phyloP scores from a whole-genome alignment of 176 grass and related monocot species.

The Aegilops speltoides region DNA sequence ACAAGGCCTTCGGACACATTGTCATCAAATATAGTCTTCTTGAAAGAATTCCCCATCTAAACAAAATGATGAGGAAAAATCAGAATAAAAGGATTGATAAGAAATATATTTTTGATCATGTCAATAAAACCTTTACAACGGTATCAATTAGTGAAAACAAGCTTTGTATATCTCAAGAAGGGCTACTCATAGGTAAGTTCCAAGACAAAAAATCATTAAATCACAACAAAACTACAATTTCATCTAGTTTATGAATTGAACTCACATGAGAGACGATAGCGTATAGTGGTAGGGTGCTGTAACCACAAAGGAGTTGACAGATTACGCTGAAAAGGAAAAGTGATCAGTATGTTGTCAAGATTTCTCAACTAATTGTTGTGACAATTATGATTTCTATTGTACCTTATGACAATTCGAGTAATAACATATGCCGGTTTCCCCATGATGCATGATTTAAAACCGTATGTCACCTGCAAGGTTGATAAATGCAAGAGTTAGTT shows the following conservation, averaged over 20 bases:
- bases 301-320: conserved; percentile 62
- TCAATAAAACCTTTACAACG: not conserved
- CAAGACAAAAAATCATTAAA: not conserved
- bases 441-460: conserved; percentile 65
- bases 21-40: conserved; percentile 72
- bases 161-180: not conserved
- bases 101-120: not conserved
- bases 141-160: not conserved
- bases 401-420: conserved; percentile 55
- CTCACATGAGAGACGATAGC: conserved; percentile 85
- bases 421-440: conserved; percentile 37
- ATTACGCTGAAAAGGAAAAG: conserved; percentile 41
- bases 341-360: not conserved
- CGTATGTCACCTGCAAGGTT: conserved; percentile 43
- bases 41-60: conserved; percentile 91
- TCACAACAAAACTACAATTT: not conserved
- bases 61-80: not conserved
- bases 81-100: not conserved
- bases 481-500: not conserved
- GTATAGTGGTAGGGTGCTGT: conserved; percentile 80
- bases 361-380: no score
- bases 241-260: not conserved
- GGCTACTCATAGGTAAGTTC: not conserved
- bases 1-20: conserved; percentile 48
- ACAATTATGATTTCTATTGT: not conserved